These are phyloP conservation scores for Geranium incanum DNA, from an alignment of 441 rosid genomes.

Conservation along the genomic window DNA sequence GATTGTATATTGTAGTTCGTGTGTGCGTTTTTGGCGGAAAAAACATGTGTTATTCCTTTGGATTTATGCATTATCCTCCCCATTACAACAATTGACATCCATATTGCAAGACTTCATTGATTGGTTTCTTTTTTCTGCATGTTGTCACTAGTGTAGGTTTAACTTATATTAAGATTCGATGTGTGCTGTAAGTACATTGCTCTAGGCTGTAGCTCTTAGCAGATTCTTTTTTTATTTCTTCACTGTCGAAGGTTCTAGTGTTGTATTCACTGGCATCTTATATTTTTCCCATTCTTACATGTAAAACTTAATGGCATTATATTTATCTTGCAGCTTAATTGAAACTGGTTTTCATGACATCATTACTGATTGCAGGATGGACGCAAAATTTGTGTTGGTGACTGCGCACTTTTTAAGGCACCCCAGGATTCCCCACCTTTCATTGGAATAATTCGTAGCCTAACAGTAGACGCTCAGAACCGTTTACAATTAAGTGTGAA, in stretches of 20 bases:
- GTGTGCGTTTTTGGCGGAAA: not conserved
- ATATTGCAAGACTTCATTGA: not conserved
- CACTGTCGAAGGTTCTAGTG: not conserved
- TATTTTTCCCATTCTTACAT: not conserved
- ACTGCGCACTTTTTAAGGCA: conserved; percentile 83
- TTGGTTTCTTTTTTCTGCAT: not conserved
- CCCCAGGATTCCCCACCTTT: conserved; percentile 69
- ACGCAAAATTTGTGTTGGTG: conserved; percentile 73
- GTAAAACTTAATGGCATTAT: not conserved
- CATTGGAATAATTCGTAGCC: conserved; percentile 62
- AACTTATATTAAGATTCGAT: not conserved
- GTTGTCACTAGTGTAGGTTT: not conserved
- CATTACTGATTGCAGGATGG: conserved; percentile 49
- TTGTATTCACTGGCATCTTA: not conserved
- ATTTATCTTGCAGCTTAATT: not conserved
- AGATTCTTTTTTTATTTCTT: not conserved
- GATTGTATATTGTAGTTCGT: not conserved
- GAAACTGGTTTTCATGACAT: not conserved
- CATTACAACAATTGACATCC: not conserved
- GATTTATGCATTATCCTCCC: not conserved
- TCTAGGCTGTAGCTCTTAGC: not conserved
- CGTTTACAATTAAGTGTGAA: conserved; percentile 50
- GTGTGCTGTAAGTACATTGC: not conserved
- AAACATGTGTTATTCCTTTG: not conserved
- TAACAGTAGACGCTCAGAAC: conserved; percentile 44